Base-by-base conservation (phyloP, 1,284 basidiomycete species). In the Omphalotus olearius region DNA sequence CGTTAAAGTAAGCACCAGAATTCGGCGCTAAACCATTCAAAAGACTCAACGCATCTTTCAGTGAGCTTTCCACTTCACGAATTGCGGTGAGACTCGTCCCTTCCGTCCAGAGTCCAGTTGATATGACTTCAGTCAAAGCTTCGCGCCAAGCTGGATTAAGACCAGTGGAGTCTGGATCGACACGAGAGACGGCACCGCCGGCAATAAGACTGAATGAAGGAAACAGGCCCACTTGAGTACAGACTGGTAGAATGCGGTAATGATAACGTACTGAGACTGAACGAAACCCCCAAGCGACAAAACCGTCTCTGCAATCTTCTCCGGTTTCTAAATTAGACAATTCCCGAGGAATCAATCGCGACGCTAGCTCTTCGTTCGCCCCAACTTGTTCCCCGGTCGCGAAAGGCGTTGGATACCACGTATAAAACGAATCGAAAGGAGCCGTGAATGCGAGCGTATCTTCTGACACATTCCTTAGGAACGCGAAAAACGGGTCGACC, bases 101-200 rank as follows among this genome's bases (percentile, higher is more conserved):
- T 20, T 73, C 69, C 0, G 56, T 47, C 74, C 74, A 76, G 5
- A 10, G 28, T 5, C 45, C 43, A 4, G 50, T 60, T 14, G 61
- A 54, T 7, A 60, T 36, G 9, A 62, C 52, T 45, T 70, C 62
- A 6, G 64, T 59, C 20, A 75, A 39, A 2, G 71, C 67, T 7
- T 66, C 62, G 4, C 75, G 63, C 74, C 74, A 76, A 3, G 66
- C 68, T 4, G 74, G 74, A 55, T 74, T 71, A 17, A 76, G 51
- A 10, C 72, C 73, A 7, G 64, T 65, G 2, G 70, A 69, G 39
- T 66, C 62, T 0, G 72, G 66, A 43, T 68, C 60, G 1, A 64
- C 58, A 18, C 63, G 56, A 10, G 66, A 63, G 6, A 74, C 72
- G 18, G 60, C 69, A 2, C 74, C 73, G 1, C 74, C 72, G 9